These are phyloP conservation scores for Pseudevernia furfuracea DNA, from an alignment of 495 filamentous ascomycete genomes.

Conservation along the genomic window DNA sequence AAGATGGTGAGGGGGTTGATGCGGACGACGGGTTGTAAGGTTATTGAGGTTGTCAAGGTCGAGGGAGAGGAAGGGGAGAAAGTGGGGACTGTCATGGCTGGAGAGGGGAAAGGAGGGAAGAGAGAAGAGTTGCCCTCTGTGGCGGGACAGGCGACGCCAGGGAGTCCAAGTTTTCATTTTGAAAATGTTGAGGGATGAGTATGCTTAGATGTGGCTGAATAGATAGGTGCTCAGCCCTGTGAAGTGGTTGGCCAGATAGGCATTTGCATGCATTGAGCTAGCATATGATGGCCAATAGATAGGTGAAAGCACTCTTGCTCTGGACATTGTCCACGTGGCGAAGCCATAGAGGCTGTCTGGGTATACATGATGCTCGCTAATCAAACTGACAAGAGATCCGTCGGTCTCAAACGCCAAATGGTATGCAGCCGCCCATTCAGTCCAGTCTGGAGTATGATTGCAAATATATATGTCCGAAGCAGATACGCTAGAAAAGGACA, in stretches of 20 bases:
- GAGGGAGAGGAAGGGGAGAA: conserved; percentile 59
- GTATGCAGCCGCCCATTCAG: conserved; percentile 7
- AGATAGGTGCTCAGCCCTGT: neutral
- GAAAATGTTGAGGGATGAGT: conserved; percentile 51
- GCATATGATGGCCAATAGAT: neutral
- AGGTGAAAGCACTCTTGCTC: conserved; percentile 1
- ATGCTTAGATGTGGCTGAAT: neutral
- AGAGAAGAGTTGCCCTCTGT: conserved; percentile 43
- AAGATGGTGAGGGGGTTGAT: conserved; percentile 52
- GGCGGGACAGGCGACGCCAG: conserved; percentile 69
- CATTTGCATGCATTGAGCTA: neutral
- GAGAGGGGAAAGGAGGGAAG: conserved; percentile 46
- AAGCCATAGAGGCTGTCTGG: conserved; percentile 2
- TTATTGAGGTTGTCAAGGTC: conserved; percentile 62
- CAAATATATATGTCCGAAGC: neutral
- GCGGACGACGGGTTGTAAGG: conserved; percentile 57
- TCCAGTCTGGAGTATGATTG: neutral
- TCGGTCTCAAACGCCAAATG: conserved; percentile 7
- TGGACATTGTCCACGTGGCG: neutral
- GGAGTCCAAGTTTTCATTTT: conserved; percentile 68
- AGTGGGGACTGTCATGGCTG: conserved; percentile 52
- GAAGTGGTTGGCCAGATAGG: neutral
- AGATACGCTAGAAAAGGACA: neutral
- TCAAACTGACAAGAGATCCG: neutral
- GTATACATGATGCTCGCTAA: conserved; percentile 24